Evolutionary conservation across 2,329 filamentous ascomycete species (phyloP), one percentile per base, ranked within the genome.

Genomic region (Sarocladiaceae sp.): DNA sequence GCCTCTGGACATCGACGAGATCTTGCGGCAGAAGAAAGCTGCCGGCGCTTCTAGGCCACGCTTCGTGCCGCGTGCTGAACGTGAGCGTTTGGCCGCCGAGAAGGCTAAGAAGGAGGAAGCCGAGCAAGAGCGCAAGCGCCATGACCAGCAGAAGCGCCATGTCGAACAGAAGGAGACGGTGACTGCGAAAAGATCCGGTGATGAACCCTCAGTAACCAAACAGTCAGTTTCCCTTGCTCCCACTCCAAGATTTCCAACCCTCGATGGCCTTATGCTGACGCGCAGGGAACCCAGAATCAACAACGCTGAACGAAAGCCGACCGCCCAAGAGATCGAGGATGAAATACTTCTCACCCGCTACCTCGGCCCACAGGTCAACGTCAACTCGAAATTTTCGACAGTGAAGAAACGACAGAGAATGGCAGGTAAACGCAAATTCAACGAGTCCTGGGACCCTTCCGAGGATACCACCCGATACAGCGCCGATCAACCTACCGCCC

Each of bases 371-470:
- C 90, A 96, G 57, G 83, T 88, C 50, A 95, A 94, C 58, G 82
- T 86, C 57, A 79, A 77, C 53, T 92, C 88, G 4, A 96, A 82
- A 33, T 97, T 97, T 64, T 96, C 91, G 0, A 92, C 92, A 1
- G 90, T 94, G 74, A 99, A 97, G 79, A 97, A 97, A 76, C 82
- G 93, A 53, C 88, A 89, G 73, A 81, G 93, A 56, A 96, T 91
- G 1, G 94, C 90, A 1, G 93, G 96, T 64, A 90, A 92, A n/a
- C n/a, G n/a, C 71, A 97, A 99, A 67, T 99, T 99, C 75, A 99
- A 97, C 63, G 99, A 99, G 62, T 94, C 96, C 62, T 99, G 94
- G 94, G 95, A 96, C 60, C 81, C 84, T 1, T 89, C 95, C 55
- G 94, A 99, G 65, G 94, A 99, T 68, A 99, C 94, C 1, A 67